Percentiles rank a stretch among this genome's conserved stretches.
Evolutionary conservation across 108 stramenopile genomes (phyloP).

Genomic region (Pseudonitzschia multistriata): DNA sequence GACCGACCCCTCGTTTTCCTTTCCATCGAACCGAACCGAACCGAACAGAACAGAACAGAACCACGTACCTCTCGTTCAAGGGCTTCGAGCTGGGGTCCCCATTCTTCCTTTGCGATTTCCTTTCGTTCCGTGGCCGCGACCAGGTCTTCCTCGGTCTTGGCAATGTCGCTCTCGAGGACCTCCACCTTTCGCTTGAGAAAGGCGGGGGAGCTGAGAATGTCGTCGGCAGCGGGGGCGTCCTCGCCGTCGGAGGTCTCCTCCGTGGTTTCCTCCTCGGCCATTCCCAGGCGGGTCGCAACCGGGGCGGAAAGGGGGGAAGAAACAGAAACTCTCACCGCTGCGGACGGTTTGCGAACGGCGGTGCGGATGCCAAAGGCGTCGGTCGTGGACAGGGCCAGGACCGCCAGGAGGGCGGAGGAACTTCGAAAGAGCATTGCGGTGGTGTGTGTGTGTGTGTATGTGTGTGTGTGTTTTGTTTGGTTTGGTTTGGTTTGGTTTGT

Average conservation of each 20-base stretch:
- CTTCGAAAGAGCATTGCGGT: conserved; percentile 12
- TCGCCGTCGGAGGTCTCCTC: conserved; percentile 8
- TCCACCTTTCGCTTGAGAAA: conserved; percentile 82
- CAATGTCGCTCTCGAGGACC: conserved; percentile 71
- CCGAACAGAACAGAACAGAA: conserved; percentile 8
- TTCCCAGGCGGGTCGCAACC: conserved; percentile 26
- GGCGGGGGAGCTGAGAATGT: conserved; percentile 84
- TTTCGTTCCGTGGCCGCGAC: conserved; percentile 53
- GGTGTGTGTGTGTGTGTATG: neutral
- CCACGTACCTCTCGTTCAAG: conserved; percentile 60
- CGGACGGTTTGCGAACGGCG: neutral
- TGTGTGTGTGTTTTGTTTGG: neutral
- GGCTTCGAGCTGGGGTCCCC: conserved; percentile 70
- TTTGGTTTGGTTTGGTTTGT: too few relatives aligned
- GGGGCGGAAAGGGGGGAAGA: too few relatives aligned
- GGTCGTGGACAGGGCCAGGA: neutral
- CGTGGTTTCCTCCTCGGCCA: conserved; percentile 10
- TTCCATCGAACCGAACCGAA: neutral
- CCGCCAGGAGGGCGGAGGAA: conserved; percentile 11
- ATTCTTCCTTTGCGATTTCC: conserved; percentile 73
- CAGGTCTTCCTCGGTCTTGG: conserved; percentile 51
- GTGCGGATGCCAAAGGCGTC: conserved; percentile 4
- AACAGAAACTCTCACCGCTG: neutral
- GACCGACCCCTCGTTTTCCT: too few relatives aligned
- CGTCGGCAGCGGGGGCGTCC: conserved; percentile 20